Percentiles rank a stretch among this genome's conserved stretches.
Evolutionary conservation across 2,329 filamentous ascomycete species (phyloP).

Genomic region (Fusarium anguioides): DNA sequence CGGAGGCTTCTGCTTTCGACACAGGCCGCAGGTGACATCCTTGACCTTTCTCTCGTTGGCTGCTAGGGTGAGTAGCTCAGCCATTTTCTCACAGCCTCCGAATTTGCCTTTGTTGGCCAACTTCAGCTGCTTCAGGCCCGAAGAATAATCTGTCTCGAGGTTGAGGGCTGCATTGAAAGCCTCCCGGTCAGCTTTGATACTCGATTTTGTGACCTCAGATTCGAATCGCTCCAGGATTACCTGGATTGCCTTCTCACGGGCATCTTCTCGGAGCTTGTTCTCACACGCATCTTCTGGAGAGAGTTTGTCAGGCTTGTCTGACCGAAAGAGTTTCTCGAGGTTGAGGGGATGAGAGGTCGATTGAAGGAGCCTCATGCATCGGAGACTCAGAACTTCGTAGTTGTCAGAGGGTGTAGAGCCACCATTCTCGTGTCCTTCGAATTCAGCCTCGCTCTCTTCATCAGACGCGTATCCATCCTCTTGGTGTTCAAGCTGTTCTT

Average conservation of each 20-base stretch:
- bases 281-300: conserved; percentile 6
- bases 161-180: rapidly evolving
- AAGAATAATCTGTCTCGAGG: rapidly evolving
- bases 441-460: not conserved
- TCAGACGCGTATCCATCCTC: rapidly evolving
- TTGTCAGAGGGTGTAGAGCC: rapidly evolving
- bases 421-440: not conserved
- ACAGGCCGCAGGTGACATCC: conserved; percentile 13
- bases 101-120: not conserved
- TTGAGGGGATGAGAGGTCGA: conserved; percentile 45
- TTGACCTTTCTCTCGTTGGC: conserved; percentile 16
- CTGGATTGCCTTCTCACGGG: not conserved
- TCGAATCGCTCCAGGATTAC: not conserved
- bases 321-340: conserved; percentile 46
- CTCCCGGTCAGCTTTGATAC: rapidly evolving
- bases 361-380: conserved; percentile 28
- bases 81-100: conserved; percentile 31
- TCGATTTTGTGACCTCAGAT: not conserved
- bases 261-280: not conserved
- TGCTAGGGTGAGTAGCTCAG: conserved; percentile 10
- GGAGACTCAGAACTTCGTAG: not conserved
- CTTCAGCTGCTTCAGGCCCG: not conserved
- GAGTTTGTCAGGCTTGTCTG: conserved; percentile 45
- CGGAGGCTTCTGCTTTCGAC: not conserved
- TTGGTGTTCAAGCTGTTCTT: rapidly evolving